These are phyloP conservation scores for Kazachstania sp. DNA, from an alignment of 1,139 yeast species.

Conservation along the genomic window DNA sequence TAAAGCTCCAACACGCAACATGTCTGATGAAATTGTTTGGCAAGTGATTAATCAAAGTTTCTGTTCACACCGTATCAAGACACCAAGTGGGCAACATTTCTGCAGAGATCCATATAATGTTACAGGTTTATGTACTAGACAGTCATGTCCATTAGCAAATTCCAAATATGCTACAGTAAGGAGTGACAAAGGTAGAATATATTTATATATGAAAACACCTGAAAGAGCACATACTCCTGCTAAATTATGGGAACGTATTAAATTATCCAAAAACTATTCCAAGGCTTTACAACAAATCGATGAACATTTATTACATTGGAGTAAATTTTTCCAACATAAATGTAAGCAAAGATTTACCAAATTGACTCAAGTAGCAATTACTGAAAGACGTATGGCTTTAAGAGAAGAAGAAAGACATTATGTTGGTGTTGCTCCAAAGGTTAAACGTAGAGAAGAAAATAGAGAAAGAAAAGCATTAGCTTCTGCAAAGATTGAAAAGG, in stretches of 20 bases:
- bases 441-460: constrained; percentile 84
- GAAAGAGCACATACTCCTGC: constrained; percentile 95
- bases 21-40: constrained; percentile 60
- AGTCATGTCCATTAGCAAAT: constrained; percentile 93
- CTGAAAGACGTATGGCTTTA: constrained; percentile 89
- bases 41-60: constrained; percentile 83
- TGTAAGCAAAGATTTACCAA: constrained; percentile 94
- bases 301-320: constrained; percentile 84
- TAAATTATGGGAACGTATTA: constrained; percentile 88
- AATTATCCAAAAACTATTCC: constrained; percentile 77
- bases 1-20: not conserved
- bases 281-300: constrained; percentile 85
- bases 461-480: constrained; percentile 94
- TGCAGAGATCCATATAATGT: constrained; percentile 87
- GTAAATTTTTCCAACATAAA: constrained; percentile 79
- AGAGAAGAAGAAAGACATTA: constrained; percentile 88
- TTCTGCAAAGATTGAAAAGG: constrained; percentile 94
- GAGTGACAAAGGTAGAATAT: constrained; percentile 76
- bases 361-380: constrained; percentile 88
- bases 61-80: constrained; percentile 78
- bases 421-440: constrained; percentile 88
- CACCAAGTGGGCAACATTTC: constrained; percentile 72
- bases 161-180: constrained; percentile 94
- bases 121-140: constrained; percentile 83
- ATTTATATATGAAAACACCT: constrained; percentile 92